Evolutionary conservation across 192 early-diverging fungal genomes (phyloP), one percentile per base, ranked within the genome.

Genomic region (Rhizophlyctis rosea): DNA sequence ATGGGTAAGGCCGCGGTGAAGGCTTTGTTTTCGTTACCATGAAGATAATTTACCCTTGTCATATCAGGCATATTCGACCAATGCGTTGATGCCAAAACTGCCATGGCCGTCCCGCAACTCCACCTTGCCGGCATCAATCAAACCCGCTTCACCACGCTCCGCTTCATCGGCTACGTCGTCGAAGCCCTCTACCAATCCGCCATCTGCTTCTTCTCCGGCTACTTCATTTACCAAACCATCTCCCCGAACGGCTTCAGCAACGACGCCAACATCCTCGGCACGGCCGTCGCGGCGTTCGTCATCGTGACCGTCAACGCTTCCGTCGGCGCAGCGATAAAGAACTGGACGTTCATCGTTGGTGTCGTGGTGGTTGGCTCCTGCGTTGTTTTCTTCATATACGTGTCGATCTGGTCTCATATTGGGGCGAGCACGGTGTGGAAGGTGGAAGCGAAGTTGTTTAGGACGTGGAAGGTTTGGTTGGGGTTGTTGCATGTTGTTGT

Each of bases 171-270:
- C 54, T 93, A 91, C 67, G 87, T 95, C 65, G 14, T 88, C 14
- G 90, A 97, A 62, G 95, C 89, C 29, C 67, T 99, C n/a, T 99
- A 91, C 83, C 94, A 98, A 76, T 97, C 95, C 4, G 62, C 89
- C 9, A 79, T 95, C 52, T 67, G 68, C 23, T 90, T 89, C 49
- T 99, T 86, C 70, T 90, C 90, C 68, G 79, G 84, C 30, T 88
- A 88, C 68, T 68, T 84, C 29, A 77, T 87, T 28, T 81, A 79
- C 34, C 81, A 82, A 47, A 35, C 55, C 24, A 61, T 76, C 1
- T 74, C 84, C 68, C 30, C 67, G 13, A 60, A 64, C 35, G 91
- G 91, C n/a, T 57, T 65, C 18, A 68, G 70, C 1, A 71, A 75
- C 48, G 86, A 85, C 53, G 57, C 72, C 28, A 72, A 80, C 14